phyloP scores from a whole-genome alignment of 2,329 filamentous ascomycete species.

The Penicillium sp. region DNA sequence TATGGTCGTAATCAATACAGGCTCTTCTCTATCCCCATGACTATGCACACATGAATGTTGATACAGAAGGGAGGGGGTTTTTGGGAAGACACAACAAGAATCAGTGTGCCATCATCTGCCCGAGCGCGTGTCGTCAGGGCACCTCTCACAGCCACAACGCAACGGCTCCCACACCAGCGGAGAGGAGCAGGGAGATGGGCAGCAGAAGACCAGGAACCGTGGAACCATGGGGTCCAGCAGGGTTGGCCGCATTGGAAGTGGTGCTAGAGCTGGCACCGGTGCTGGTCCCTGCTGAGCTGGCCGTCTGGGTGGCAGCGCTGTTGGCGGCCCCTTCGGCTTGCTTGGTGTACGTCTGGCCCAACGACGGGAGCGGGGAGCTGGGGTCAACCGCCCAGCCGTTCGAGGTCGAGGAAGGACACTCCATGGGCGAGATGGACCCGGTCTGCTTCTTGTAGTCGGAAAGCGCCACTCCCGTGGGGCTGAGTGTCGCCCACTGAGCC shows the following conservation, averaged over 20 bases:
- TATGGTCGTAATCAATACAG: not conserved
- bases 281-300: constrained; percentile 6
- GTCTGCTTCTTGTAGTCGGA: constrained; percentile 62
- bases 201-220: constrained; percentile 14
- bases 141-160: constrained; percentile 21
- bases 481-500: constrained; percentile 66
- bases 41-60: constrained; percentile 12
- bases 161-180: constrained; percentile 15
- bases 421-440: constrained; percentile 54
- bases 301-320: not conserved
- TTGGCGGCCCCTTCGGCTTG: constrained; percentile 1
- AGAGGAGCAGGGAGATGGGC: constrained; percentile 16
- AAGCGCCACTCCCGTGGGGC: constrained; percentile 61
- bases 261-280: constrained; percentile 8
- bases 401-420: constrained; percentile 64
- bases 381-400: constrained; percentile 69
- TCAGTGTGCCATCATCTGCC: not conserved
- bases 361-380: constrained; percentile 60
- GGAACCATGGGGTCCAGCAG: constrained; percentile 8
- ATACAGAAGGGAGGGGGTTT: constrained; percentile 7
- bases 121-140: not conserved
- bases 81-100: not conserved
- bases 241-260: constrained; percentile 7
- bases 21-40: constrained; percentile 11
- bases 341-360: constrained; percentile 49